Base-by-base conservation (phyloP, 208 protist species). In the Tritrichomonas foetus region DNA sequence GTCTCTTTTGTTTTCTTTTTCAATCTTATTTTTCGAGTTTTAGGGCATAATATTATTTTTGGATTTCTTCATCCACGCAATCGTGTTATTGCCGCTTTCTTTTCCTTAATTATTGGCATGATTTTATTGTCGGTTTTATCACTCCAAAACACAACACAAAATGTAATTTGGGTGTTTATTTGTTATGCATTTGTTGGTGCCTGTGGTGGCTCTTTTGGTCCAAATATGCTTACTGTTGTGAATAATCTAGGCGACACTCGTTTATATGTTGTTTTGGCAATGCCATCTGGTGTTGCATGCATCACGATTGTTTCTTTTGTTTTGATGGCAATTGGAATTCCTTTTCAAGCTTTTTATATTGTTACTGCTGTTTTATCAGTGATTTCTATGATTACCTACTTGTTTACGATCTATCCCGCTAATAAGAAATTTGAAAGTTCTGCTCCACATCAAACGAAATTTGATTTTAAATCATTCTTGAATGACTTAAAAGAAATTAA, bases 171-270 rank as follows among this genome's bases (percentile, higher is more conserved):
- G 69, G 69, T 47, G 39, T 78, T 78, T 27, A 78, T 78, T 22
- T n/a, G 33, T 9, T 78, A 49, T 78, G 16, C 69, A 16, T 78
- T 78, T 47, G 69, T 47, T 78, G 69, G 69, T 47, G 69, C 47
- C 9, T 78, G 69, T 27, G 69, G 47, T 22, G 69, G 69, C 9
- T 78, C 69, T 47, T 78, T 47, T 47, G 69, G 69, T 49, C 69
- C 69, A 49, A 78, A 78, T 47, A 78, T 78, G 69, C 69, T 78
- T 22, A 78, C 39, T 47, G 36, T 78, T 78, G 69, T 78, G 9
- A 78, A 78, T 11, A 47, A 78, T 47, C 25, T 78, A 47, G 69
- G 36, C 2, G 16, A 5, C 3, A 78, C 69, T n/a, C 2, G 69
- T 47, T 13, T 78, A 30, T 78, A 78, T 47, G 69, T 78, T 47